phyloP scores from a whole-genome alignment of 2,329 filamentous ascomycete genomes.

The Corinectria fuckeliana region DNA sequence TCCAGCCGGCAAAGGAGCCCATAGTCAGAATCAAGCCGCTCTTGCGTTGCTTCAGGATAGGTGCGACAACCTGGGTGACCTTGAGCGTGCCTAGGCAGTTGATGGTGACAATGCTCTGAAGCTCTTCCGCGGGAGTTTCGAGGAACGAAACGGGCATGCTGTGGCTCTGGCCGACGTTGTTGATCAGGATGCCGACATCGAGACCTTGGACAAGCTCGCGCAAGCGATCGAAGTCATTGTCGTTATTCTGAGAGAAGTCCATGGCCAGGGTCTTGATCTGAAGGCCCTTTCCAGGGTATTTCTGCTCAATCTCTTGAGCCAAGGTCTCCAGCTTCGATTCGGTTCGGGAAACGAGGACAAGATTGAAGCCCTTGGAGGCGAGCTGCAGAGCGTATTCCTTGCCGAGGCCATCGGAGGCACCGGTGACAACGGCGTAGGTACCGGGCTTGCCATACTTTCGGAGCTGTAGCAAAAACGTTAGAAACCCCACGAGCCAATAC shows the following conservation, averaged over 20 bases:
- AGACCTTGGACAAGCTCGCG: conserved; percentile 72
- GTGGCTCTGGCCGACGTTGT: conserved; percentile 97
- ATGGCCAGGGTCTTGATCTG: conserved; percentile 83
- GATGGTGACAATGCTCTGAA: conserved; percentile 90
- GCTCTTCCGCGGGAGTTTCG: conserved; percentile 78
- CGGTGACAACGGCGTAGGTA: conserved; percentile 93
- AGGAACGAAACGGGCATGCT: conserved; percentile 89
- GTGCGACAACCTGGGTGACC: conserved; percentile 83
- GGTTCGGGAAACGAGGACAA: conserved; percentile 95
- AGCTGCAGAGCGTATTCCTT: conserved; percentile 95
- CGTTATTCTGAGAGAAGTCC: conserved; percentile 85
- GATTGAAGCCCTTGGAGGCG: conserved; percentile 89
- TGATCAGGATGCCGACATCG: conserved; percentile 87
- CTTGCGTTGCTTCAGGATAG: conserved; percentile 83
- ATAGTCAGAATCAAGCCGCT: conserved; percentile 93
- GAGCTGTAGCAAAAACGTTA: conserved; percentile 61
- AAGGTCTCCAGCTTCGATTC: conserved; percentile 85
- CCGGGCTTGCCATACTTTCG: conserved; percentile 89
- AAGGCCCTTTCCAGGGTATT: conserved; percentile 66
- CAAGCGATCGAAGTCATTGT: conserved; percentile 80
- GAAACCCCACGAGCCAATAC: neutral
- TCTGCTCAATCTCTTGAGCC: conserved; percentile 74
- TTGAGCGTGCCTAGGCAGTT: conserved; percentile 92
- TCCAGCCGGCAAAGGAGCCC: conserved; percentile 93
- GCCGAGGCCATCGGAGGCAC: conserved; percentile 93